phyloP scores from a whole-genome alignment of 208 protist genomes.

The Trypanosoma grayi region DNA sequence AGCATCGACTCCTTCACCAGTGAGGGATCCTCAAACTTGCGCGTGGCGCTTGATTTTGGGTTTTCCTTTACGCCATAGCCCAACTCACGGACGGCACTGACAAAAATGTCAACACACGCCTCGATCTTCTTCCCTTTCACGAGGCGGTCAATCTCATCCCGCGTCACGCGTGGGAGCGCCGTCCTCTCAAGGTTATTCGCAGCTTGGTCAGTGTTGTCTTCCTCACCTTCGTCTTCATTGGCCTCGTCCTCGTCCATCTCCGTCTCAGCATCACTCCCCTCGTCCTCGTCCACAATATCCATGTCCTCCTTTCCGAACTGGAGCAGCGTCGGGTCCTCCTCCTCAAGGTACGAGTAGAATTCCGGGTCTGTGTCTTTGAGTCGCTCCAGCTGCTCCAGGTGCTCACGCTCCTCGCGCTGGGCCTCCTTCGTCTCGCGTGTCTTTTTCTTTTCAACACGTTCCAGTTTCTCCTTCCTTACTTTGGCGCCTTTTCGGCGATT shows the following conservation, averaged over 20 bases:
- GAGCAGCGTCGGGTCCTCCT: constrained; percentile 84
- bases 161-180: constrained; percentile 34
- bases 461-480: constrained; percentile 86
- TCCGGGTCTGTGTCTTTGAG: constrained; percentile 89
- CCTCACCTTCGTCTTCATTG: constrained; percentile 29
- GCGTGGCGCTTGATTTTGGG: constrained; percentile 53
- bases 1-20: constrained; percentile 84
- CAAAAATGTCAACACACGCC: constrained; percentile 69
- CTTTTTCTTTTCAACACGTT: constrained; percentile 79
- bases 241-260: constrained; percentile 79
- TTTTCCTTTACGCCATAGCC: constrained; percentile 73
- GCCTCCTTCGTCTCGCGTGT: constrained; percentile 60
- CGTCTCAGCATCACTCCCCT: constrained; percentile 64
- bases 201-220: constrained; percentile 29
- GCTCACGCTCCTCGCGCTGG: constrained; percentile 79
- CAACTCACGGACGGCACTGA: constrained; percentile 77
- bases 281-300: constrained; percentile 67
- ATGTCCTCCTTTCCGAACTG: constrained; percentile 85
- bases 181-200: constrained; percentile 8
- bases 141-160: constrained; percentile 52
- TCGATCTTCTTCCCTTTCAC: constrained; percentile 42
- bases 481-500: constrained; percentile 85
- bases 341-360: constrained; percentile 89
- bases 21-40: constrained; percentile 89
- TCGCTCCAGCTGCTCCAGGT: constrained; percentile 83